Evolutionary conservation across 2,329 filamentous ascomycete species (phyloP).

Genomic region (Aureobasidium vineae): DNA sequence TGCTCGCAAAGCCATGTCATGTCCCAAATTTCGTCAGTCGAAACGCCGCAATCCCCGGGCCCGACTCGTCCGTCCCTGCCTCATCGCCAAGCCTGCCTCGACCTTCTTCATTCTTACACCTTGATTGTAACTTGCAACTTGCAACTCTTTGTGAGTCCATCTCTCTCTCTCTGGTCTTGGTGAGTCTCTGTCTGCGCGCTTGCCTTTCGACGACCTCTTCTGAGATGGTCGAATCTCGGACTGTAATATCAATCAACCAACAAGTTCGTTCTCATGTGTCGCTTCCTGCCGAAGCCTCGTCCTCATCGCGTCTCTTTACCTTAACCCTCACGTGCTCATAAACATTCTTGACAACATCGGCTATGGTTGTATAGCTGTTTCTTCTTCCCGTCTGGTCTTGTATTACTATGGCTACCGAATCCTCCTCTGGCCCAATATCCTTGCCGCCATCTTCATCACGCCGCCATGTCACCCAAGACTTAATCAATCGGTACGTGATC

Average conservation of each 20-base stretch:
- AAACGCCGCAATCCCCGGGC: slow-evolving; percentile 18
- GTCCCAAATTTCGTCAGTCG: slow-evolving; percentile 12
- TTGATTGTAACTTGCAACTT: background rate
- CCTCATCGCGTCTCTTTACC: slow-evolving; percentile 1
- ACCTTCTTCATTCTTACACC: background rate
- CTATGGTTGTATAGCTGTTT: background rate
- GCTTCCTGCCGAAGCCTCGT: slow-evolving; percentile 8
- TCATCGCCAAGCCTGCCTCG: slow-evolving; percentile 5
- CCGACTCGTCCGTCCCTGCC: background rate
- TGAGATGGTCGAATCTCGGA: background rate
- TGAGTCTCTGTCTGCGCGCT: background rate
- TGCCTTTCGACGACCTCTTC: background rate
- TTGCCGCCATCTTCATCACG: background rate
- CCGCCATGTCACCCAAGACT: slow-evolving; percentile 1
- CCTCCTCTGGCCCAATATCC: background rate
- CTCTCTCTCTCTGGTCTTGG: background rate
- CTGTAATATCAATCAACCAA: background rate
- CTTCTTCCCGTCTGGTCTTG: background rate
- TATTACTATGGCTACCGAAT: slow-evolving; percentile 12
- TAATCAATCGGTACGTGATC: slow-evolving; percentile 22
- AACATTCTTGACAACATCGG: slow-evolving; percentile 3
- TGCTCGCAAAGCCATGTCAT: background rate
- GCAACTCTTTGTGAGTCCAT: background rate
- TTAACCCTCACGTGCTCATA: slow-evolving; percentile 9
- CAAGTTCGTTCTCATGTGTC: background rate